Evolutionary conservation across 805 yeast species (phyloP).

Genomic region (Starmera amethionina): DNA sequence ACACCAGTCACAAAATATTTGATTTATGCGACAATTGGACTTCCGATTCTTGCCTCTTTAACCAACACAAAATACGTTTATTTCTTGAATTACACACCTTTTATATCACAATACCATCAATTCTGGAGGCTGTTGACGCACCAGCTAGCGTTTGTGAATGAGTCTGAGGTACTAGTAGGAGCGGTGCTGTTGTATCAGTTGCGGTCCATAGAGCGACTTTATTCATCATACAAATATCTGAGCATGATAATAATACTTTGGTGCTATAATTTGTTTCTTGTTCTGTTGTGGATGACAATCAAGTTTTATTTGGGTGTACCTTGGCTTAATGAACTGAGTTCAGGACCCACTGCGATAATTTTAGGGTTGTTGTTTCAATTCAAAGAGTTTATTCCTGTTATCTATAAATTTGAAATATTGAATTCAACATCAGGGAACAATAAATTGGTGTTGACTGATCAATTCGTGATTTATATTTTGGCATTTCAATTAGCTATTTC

Average conservation of each 20-base stretch:
- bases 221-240: constrained; percentile 26
- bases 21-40: constrained; percentile 12
- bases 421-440: constrained; percentile 3
- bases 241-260: constrained; percentile 10
- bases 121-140: constrained; percentile 18
- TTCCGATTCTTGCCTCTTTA: constrained; percentile 25
- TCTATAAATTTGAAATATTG: constrained; percentile 25
- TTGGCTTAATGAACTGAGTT: constrained; percentile 7
- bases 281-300: constrained; percentile 5
- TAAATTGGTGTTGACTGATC: constrained; percentile 20
- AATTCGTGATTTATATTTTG: constrained; percentile 22
- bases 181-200: constrained; percentile 27
- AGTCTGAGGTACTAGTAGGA: constrained; percentile 26
- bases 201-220: constrained; percentile 27
- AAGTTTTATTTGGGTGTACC: constrained; percentile 12
- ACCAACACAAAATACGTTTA: constrained; percentile 26
- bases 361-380: constrained; percentile 27
- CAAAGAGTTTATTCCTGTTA: constrained; percentile 27
- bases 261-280: constrained; percentile 8
- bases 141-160: constrained; percentile 16
- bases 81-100: constrained; percentile 23
- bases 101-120: constrained; percentile 22
- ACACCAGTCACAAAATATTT: constrained; percentile 25
- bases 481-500: constrained; percentile 23
- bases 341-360: constrained; percentile 25